A percentile compares a stretch with the other conserved stretches of the same genome.
Conservation (phyloP, 176 grass and related monocot genomes). For the Juncus effusus region DNA sequence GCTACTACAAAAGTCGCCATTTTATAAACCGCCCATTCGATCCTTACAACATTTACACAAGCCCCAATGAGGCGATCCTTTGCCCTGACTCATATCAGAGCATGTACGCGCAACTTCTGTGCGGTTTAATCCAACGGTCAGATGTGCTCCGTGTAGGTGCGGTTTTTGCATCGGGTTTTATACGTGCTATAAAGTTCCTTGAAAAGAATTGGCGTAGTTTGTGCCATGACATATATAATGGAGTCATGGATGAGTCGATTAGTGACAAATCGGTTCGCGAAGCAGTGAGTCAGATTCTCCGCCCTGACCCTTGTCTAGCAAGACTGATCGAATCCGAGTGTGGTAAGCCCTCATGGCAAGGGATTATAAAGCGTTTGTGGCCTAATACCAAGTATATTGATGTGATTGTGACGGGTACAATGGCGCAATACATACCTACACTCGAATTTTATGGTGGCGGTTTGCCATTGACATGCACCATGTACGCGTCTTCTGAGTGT, state of each 20-base stretch:
- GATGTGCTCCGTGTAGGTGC: conserved; percentile 87
- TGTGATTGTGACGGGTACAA: conserved; percentile 91
- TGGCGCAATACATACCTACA: conserved; percentile 97
- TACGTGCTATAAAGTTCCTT: conserved; percentile 82
- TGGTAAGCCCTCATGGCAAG: conserved; percentile 57
- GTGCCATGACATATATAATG: conserved; percentile 70
- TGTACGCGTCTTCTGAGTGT: conserved; percentile 94
- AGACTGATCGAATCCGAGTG: conserved; percentile 64
- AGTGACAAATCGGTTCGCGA: conserved; percentile 57
- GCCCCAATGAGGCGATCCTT: conserved; percentile 77
- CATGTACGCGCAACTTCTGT: conserved; percentile 93
- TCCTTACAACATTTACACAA: conserved; percentile 76
- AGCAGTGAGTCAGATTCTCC: conserved; percentile 52
- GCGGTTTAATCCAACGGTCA: conserved; percentile 67
- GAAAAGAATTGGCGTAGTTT: conserved; percentile 83
- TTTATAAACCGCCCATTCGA: conserved; percentile 71
- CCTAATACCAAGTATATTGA: conserved; percentile 91
- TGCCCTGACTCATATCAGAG: conserved; percentile 95
- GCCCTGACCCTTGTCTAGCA: conserved; percentile 51
- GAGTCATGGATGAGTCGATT: conserved; percentile 63
- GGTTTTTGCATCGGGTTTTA: conserved; percentile 88
- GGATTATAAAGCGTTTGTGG: conserved; percentile 80
- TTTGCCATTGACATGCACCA: conserved; percentile 87
- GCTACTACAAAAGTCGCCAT: conserved; percentile 92
- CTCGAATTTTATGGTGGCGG: conserved; percentile 76